Conservation (phyloP, 345 rosid genomes). For the Citrus mangshanensis region DNA sequence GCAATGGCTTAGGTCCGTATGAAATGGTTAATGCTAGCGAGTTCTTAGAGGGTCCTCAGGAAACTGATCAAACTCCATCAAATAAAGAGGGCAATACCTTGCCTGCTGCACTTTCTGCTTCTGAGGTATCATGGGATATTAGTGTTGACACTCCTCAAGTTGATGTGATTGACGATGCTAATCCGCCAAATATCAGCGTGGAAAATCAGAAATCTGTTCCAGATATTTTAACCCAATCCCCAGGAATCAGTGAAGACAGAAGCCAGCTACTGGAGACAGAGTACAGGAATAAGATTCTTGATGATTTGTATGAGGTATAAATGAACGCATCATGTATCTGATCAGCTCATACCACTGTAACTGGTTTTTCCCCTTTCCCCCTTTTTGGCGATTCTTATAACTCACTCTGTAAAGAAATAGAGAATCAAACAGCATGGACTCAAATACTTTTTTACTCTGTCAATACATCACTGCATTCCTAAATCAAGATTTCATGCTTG, state of each 20-base stretch:
- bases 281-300: slow-evolving; percentile 85
- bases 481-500: slow-evolving; percentile 3
- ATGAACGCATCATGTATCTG: background rate
- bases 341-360: slow-evolving; percentile 4
- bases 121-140: slow-evolving; percentile 87
- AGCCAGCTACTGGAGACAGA: slow-evolving; percentile 89
- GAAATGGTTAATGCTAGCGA: slow-evolving; percentile 86
- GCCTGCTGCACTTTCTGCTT: slow-evolving; percentile 39
- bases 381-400: background rate
- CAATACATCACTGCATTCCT: background rate
- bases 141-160: slow-evolving; percentile 88
- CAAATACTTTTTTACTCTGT: background rate
- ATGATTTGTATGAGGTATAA: slow-evolving; percentile 89
- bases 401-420: background rate
- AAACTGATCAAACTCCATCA: slow-evolving; percentile 28
- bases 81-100: slow-evolving; percentile 35
- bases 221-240: slow-evolving; percentile 34
- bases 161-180: slow-evolving; percentile 53
- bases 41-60: slow-evolving; percentile 41
- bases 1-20: slow-evolving; percentile 87
- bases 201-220: slow-evolving; percentile 35
- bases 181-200: slow-evolving; percentile 29
- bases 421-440: background rate
- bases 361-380: background rate
- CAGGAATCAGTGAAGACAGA: slow-evolving; percentile 47